A percentile compares a stretch with the other conserved stretches of the same genome.
Evolutionary conservation across 108 stramenopile genomes (phyloP).

Genomic region (Thalassiosira profunda): DNA sequence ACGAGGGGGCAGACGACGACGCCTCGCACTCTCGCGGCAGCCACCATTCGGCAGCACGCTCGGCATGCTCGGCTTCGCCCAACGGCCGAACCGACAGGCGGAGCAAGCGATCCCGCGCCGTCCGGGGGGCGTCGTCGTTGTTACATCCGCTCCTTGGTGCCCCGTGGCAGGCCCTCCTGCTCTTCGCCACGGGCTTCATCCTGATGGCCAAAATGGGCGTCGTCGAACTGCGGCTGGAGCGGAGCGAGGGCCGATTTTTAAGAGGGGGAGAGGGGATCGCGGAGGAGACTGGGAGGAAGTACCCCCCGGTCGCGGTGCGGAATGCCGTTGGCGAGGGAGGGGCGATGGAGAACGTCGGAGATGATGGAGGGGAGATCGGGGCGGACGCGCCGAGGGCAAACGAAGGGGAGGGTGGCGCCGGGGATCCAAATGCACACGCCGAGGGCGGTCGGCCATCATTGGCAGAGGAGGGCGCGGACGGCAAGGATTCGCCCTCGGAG

Average conservation of each 20-base stretch:
- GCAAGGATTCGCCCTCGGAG: background rate
- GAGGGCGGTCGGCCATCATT: too few relatives aligned
- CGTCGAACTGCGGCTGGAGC: conserved; percentile 1
- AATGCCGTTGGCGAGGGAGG: too few relatives aligned
- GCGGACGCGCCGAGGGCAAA: background rate
- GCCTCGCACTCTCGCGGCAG: background rate
- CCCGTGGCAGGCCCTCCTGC: background rate
- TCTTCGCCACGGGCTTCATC: background rate
- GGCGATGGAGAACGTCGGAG: too few relatives aligned
- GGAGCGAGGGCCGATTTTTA: background rate
- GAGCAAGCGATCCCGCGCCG: background rate
- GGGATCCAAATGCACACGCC: too few relatives aligned
- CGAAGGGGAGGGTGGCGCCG: background rate
- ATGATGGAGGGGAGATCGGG: too few relatives aligned
- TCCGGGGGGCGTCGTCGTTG: too few relatives aligned
- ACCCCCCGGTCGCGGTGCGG: background rate
- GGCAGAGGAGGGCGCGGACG: too few relatives aligned
- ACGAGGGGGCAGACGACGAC: background rate
- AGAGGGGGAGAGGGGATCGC: background rate
- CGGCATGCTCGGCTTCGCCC: background rate
- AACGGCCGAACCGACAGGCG: background rate
- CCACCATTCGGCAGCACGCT: background rate
- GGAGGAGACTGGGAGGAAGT: background rate
- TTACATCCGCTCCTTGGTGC: too few relatives aligned
- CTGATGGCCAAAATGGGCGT: background rate